Evolutionary conservation across 2,329 filamentous ascomycete genomes (phyloP).

Genomic region (Verruconis gallopava): DNA sequence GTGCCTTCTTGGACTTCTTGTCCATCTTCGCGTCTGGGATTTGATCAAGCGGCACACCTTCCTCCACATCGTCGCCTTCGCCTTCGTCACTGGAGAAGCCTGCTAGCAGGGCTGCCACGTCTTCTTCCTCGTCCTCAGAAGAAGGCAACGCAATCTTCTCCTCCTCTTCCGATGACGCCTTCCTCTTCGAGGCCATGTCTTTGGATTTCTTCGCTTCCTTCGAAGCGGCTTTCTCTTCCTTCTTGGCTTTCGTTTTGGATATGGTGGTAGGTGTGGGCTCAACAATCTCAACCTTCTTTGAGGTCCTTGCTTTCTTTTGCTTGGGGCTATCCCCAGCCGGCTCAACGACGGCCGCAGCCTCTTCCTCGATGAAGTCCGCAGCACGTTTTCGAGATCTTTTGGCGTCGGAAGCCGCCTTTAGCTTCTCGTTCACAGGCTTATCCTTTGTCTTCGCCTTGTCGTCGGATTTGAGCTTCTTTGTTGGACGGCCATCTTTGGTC

Average conservation of each 20-base stretch:
- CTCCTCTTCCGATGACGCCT: conserved; percentile 21
- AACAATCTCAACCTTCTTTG: conserved; percentile 9
- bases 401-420: conserved; percentile 14
- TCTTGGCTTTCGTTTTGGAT: conserved; percentile 8
- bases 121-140: conserved; percentile 21
- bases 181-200: too few species aligned
- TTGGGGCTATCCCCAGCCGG: conserved; percentile 11
- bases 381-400: conserved; percentile 21
- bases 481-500: conserved; percentile 11
- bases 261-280: conserved; percentile 4
- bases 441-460: conserved; percentile 13
- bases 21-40: conserved; percentile 22
- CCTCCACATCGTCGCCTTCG: conserved; percentile 24
- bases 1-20: conserved; percentile 34
- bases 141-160: conserved; percentile 12
- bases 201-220: background rate
- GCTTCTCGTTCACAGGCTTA: conserved; percentile 12
- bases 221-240: conserved; percentile 9
- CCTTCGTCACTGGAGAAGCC: conserved; percentile 36
- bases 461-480: conserved; percentile 15
- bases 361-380: conserved; percentile 22
- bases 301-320: conserved; percentile 13
- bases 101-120: conserved; percentile 33
- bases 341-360: conserved; percentile 15
- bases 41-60: conserved; percentile 25